A percentile compares a stretch with the other conserved stretches of the same genome.
Evolutionary conservation across 306 rosid genomes (phyloP).

Genomic region (Prosopis cineraria): DNA sequence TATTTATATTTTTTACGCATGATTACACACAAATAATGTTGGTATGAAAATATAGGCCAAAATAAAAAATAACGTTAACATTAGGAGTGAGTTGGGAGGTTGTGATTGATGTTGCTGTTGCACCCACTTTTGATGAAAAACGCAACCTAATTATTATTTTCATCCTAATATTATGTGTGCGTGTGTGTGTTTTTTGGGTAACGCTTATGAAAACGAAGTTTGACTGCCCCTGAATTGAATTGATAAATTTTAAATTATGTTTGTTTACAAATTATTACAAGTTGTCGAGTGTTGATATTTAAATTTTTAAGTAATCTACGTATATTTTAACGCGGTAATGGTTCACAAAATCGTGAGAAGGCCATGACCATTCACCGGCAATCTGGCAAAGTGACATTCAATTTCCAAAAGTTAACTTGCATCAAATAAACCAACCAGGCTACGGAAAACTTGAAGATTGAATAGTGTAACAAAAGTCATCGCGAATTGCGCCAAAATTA

Average conservation of each 20-base stretch:
- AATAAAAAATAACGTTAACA: not conserved
- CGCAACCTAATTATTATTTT: not conserved
- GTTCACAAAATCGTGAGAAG: not conserved
- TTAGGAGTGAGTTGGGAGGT: not conserved
- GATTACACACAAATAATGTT: not conserved
- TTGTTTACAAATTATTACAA: too few relatives aligned
- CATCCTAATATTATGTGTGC: not conserved
- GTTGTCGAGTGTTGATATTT: too few relatives aligned
- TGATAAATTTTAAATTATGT: not conserved
- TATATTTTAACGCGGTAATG: not conserved
- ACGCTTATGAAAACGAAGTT: not conserved
- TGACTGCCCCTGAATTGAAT: not conserved
- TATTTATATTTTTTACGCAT: not conserved
- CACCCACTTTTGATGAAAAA: not conserved
- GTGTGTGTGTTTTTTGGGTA: too few relatives aligned
- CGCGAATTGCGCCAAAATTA: not conserved
- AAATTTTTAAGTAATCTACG: too few relatives aligned
- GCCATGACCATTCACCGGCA: not conserved
- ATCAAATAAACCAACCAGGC: not conserved
- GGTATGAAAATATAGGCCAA: not conserved
- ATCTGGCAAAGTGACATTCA: too few relatives aligned
- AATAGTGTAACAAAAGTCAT: not conserved
- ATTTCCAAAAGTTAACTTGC: not conserved
- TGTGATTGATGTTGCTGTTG: conserved; percentile 19
- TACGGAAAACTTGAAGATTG: too few relatives aligned